A percentile compares a stretch with the other conserved stretches of the same genome.
Conservation (phyloP, 805 yeast species). For the Myxozyma sirexii region DNA sequence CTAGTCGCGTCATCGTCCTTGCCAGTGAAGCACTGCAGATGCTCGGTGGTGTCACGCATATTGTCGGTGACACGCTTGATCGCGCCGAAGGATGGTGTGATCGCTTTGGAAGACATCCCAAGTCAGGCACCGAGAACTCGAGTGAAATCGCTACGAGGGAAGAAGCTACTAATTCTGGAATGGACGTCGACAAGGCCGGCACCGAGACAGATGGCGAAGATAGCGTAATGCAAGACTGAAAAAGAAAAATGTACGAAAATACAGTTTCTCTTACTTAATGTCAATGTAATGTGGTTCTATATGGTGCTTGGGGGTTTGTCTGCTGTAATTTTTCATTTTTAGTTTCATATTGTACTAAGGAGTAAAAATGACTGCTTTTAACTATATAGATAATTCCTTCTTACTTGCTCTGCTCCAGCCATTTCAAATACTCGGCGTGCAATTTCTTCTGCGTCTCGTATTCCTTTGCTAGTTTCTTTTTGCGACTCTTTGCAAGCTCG, state of each 20-base stretch:
- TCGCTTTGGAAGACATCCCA: conserved; percentile 36
- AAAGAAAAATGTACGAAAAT: neutral
- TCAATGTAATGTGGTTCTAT: neutral
- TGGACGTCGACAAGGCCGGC: neutral
- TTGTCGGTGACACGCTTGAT: conserved; percentile 80
- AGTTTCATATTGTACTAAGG: no score
- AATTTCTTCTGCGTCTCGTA: conserved; percentile 81
- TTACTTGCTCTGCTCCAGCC: conserved; percentile 5
- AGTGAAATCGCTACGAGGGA: neutral
- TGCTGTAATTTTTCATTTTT: neutral
- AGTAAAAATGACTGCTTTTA: neutral
- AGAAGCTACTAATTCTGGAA: neutral
- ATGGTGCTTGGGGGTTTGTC: neutral
- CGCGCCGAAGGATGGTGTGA: conserved; percentile 82
- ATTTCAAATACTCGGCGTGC: conserved; percentile 59
- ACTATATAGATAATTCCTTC: neutral
- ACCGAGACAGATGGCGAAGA: conserved; percentile 9
- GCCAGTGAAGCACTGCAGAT: conserved; percentile 90
- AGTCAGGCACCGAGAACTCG: neutral
- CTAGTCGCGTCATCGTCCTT: conserved; percentile 73
- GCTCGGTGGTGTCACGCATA: conserved; percentile 78
- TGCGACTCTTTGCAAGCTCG: conserved; percentile 80
- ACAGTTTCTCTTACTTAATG: neutral
- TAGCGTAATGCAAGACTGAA: conserved; percentile 19
- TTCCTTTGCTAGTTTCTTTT: conserved; percentile 78